Conservation (phyloP, 345 rosid species). For the Pelargonium nanum region DNA sequence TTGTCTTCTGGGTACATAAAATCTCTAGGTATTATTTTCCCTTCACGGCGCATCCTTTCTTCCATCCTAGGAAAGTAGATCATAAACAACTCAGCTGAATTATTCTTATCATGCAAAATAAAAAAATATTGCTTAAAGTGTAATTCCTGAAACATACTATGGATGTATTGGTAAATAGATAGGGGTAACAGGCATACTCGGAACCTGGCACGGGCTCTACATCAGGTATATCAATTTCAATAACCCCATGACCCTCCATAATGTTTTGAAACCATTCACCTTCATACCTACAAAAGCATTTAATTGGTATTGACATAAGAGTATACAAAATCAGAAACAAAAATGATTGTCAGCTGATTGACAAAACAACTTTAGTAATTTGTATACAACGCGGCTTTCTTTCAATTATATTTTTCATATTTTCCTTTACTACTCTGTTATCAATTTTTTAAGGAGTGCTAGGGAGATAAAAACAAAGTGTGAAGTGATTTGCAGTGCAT, state of each 20-base stretch:
- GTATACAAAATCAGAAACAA: not conserved
- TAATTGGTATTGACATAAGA: not conserved
- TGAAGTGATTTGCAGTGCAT: too few relatives aligned
- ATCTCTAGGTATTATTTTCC: slow-evolving; percentile 62
- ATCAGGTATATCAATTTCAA: slow-evolving; percentile 87
- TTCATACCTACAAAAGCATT: slow-evolving; percentile 52
- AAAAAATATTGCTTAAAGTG: too few relatives aligned
- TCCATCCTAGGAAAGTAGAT: slow-evolving; percentile 54
- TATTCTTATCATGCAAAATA: too few relatives aligned
- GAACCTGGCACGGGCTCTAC: slow-evolving; percentile 88
- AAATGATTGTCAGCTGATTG: not conserved
- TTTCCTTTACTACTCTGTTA: too few relatives aligned
- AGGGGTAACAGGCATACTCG: slow-evolving; percentile 68
- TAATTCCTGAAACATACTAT: too few relatives aligned
- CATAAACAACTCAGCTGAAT: slow-evolving; percentile 8
- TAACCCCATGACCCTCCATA: slow-evolving; percentile 86
- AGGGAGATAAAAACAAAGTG: too few relatives aligned
- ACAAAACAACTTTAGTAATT: too few relatives aligned
- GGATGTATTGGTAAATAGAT: too few relatives aligned
- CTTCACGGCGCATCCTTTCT: slow-evolving; percentile 86
- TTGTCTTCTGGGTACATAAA: slow-evolving; percentile 79
- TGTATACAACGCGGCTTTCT: too few relatives aligned
- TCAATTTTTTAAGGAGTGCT: too few relatives aligned
- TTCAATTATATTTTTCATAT: too few relatives aligned
- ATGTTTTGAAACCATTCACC: slow-evolving; percentile 92